A percentile compares a stretch with the other conserved stretches of the same genome.
Evolutionary conservation across 2,329 filamentous ascomycete species (phyloP).

Genomic region (Fusarium sp.): DNA sequence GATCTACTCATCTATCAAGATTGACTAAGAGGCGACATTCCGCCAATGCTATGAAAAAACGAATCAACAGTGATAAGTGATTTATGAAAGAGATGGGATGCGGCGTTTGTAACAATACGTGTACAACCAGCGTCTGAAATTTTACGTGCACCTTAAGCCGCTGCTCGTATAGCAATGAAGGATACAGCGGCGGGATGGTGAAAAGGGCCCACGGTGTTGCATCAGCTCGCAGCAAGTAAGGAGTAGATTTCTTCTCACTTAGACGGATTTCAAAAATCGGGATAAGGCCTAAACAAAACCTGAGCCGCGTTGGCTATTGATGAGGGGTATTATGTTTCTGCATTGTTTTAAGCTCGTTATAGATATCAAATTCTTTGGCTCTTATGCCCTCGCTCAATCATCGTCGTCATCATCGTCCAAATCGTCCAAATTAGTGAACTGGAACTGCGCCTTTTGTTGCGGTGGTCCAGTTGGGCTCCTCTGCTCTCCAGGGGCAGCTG

Average conservation of each 20-base stretch:
- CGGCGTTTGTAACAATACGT: slow-evolving; percentile 48
- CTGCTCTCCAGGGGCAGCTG: slow-evolving; percentile 44
- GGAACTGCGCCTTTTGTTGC: slow-evolving; percentile 64
- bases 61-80: slow-evolving; percentile 22
- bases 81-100: slow-evolving; percentile 39
- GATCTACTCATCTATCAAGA: slow-evolving; percentile 98
- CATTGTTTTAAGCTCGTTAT: slow-evolving; percentile 29
- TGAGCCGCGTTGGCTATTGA: slow-evolving; percentile 29
- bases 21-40: slow-evolving; percentile 70
- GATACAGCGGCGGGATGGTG: slow-evolving; percentile 9
- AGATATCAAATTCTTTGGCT: slow-evolving; percentile 20
- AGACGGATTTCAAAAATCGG: slow-evolving; percentile 32
- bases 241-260: slow-evolving; percentile 35
- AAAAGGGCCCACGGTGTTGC: slow-evolving; percentile 1
- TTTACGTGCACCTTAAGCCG: slow-evolving; percentile 19
- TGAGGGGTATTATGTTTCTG: slow-evolving; percentile 24
- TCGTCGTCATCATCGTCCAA: slow-evolving; percentile 58
- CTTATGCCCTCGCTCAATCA: slow-evolving; percentile 39
- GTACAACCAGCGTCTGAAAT: slow-evolving; percentile 47
- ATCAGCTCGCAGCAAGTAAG: slow-evolving; percentile 27
- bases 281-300: slow-evolving; percentile 12
- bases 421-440: slow-evolving; percentile 65
- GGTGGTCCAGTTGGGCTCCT: slow-evolving; percentile 44
- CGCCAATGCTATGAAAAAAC: slow-evolving; percentile 8
- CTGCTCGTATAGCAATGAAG: neutral